Percentiles rank a stretch among this genome's conserved stretches.
Evolutionary conservation across 805 yeast genomes (phyloP).

Genomic region (Lipomyces orientalis): DNA sequence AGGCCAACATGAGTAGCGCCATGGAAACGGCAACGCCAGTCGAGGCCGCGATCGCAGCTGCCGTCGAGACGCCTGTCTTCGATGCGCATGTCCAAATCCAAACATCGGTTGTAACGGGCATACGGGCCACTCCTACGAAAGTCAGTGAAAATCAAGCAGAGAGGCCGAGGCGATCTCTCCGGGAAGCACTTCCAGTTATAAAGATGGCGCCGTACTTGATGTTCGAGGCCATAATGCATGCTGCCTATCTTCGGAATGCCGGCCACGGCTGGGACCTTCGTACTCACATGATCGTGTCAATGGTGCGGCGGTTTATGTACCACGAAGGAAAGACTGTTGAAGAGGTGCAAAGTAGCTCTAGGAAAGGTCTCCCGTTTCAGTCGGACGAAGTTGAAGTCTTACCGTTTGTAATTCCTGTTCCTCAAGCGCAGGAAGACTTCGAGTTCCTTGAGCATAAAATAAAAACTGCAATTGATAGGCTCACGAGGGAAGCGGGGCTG

Average conservation of each 20-base stretch:
- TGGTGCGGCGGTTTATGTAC: slow-evolving; percentile 17
- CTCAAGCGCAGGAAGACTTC: slow-evolving; percentile 14
- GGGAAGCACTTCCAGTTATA: slow-evolving; percentile 8
- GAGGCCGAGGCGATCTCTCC: neutral
- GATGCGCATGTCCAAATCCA: neutral
- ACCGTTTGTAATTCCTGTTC: slow-evolving; percentile 16
- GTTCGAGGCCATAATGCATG: slow-evolving; percentile 33
- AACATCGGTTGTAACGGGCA: neutral
- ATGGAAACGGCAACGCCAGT: neutral
- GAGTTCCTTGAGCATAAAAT: slow-evolving; percentile 15
- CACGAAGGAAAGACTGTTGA: slow-evolving; percentile 24
- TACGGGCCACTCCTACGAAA: neutral
- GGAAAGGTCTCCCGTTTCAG: slow-evolving; percentile 12
- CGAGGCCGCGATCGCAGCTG: neutral
- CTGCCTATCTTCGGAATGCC: slow-evolving; percentile 27
- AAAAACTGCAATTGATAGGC: slow-evolving; percentile 17
- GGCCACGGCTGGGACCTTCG: slow-evolving; percentile 33
- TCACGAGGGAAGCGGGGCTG: slow-evolving; percentile 21
- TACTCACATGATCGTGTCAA: slow-evolving; percentile 30
- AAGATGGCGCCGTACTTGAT: slow-evolving; percentile 16
- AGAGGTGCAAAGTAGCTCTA: slow-evolving; percentile 18
- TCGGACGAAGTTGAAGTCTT: slow-evolving; percentile 12
- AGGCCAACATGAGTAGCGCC: neutral
- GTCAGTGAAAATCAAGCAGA: neutral
- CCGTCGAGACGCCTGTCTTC: neutral